phyloP scores from a whole-genome alignment of 192 early-diverging fungal genomes.

The Backusella tuberculispora region DNA sequence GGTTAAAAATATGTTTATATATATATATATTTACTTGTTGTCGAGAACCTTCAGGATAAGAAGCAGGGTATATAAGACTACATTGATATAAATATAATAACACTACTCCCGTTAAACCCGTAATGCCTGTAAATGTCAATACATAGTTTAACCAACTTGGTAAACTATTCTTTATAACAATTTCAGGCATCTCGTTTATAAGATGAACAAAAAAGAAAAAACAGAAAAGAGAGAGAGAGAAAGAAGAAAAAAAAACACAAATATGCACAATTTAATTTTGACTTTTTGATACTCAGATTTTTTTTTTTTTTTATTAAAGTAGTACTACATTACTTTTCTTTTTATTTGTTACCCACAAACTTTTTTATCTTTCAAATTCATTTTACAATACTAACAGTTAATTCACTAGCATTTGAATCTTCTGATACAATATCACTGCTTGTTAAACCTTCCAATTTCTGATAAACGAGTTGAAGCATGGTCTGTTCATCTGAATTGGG shows the following conservation, averaged over 20 bases:
- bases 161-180: slow-evolving; percentile 31
- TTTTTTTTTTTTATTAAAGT: slow-evolving; percentile 15
- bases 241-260: background rate
- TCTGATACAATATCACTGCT: slow-evolving; percentile 23
- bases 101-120: slow-evolving; percentile 47
- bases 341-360: too few species aligned
- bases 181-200: slow-evolving; percentile 13
- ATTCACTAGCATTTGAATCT: slow-evolving; percentile 39
- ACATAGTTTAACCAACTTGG: slow-evolving; percentile 53
- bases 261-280: background rate
- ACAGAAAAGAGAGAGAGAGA: background rate
- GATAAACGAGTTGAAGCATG: slow-evolving; percentile 49
- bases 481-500: slow-evolving; percentile 54
- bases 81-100: slow-evolving; percentile 76
- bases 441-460: slow-evolving; percentile 43
- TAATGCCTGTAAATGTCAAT: slow-evolving; percentile 47
- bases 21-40: slow-evolving; percentile 38
- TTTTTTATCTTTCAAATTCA: background rate
- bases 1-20: too few species aligned
- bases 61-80: slow-evolving; percentile 79
- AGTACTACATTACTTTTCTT: background rate
- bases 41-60: slow-evolving; percentile 58
- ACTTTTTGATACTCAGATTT: slow-evolving; percentile 5
- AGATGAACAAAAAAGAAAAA: slow-evolving; percentile 4
- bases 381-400: slow-evolving; percentile 49